These are phyloP conservation scores for Proliferodiscus dingleyae DNA, from an alignment of 2,329 filamentous ascomycete genomes.

Conservation along the genomic window DNA sequence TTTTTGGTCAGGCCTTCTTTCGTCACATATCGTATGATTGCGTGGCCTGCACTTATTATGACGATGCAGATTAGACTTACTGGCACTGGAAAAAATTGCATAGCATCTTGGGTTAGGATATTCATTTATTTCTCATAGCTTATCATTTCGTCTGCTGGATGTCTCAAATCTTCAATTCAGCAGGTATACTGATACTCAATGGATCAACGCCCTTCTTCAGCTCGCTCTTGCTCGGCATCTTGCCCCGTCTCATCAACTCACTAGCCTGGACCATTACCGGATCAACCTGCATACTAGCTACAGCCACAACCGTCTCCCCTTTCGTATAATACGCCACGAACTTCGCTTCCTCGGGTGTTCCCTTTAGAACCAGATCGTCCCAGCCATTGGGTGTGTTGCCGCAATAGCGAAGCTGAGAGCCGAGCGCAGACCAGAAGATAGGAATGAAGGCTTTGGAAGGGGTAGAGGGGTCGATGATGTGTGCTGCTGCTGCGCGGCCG, in stretches of 20 bases:
- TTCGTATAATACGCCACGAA: constrained; percentile 88
- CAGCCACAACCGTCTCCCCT: constrained; percentile 81
- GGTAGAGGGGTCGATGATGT: constrained; percentile 64
- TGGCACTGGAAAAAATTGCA: too few species aligned
- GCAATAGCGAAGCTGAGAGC: constrained; percentile 86
- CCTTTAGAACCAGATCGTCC: constrained; percentile 79
- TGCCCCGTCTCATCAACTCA: constrained; percentile 76
- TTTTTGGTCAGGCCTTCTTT: too few species aligned
- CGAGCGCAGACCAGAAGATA: constrained; percentile 94
- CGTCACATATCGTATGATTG: too few species aligned
- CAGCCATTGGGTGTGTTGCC: constrained; percentile 79
- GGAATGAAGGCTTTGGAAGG: constrained; percentile 75
- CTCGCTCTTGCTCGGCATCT: constrained; percentile 79
- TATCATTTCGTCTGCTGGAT: neutral
- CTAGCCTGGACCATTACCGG: constrained; percentile 78
- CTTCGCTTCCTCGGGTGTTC: constrained; percentile 69
- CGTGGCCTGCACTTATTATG: too few species aligned
- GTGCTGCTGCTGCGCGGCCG: constrained; percentile 71
- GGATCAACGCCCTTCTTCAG: constrained; percentile 54
- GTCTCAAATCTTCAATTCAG: constrained; percentile 19
- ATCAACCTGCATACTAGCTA: constrained; percentile 87
- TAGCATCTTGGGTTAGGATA: too few species aligned
- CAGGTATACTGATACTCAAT: constrained; percentile 23
- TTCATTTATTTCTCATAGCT: neutral
- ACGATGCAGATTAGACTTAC: too few species aligned